A percentile compares a stretch with the other conserved stretches of the same genome.
Conservation (phyloP, 2,329 filamentous ascomycete genomes). For the Talaromyces piceae region DNA sequence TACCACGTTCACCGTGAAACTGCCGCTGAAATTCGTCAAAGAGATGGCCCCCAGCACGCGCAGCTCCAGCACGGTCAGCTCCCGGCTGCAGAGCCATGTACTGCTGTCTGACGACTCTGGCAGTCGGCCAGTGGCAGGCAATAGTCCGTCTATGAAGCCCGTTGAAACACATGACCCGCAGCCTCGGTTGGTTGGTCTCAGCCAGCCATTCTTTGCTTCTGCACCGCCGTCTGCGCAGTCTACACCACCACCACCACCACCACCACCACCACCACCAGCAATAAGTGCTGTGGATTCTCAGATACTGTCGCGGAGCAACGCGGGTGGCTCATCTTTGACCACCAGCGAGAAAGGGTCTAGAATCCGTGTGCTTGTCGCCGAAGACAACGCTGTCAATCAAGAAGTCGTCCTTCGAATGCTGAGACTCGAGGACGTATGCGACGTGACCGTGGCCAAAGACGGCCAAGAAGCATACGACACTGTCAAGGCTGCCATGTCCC, state of each 20-base stretch:
- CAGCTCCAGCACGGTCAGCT: slow-evolving; percentile 21
- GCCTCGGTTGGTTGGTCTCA: slow-evolving; percentile 73
- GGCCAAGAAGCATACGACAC: slow-evolving; percentile 81
- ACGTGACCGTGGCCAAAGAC: slow-evolving; percentile 81
- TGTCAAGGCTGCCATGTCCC: slow-evolving; percentile 74
- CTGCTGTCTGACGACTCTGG: slow-evolving; percentile 20
- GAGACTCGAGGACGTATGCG: slow-evolving; percentile 45
- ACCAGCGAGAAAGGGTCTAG: slow-evolving; percentile 58
- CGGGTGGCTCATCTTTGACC: background rate
- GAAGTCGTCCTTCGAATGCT: slow-evolving; percentile 58
- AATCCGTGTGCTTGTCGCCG: slow-evolving; percentile 77
- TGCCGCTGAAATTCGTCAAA: slow-evolving; percentile 70
- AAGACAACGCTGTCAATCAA: slow-evolving; percentile 62
- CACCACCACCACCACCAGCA: background rate
- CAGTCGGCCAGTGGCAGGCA: slow-evolving; percentile 15
- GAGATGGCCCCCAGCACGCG: slow-evolving; percentile 48
- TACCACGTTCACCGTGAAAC: slow-evolving; percentile 73
- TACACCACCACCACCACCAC: slow-evolving; percentile 1
- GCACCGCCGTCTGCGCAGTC: slow-evolving; percentile 7
- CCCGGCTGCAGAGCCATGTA: slow-evolving; percentile 22
- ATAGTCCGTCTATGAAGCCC: slow-evolving; percentile 26
- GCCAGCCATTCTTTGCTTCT: slow-evolving; percentile 68
- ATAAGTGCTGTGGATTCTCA: slow-evolving; percentile 1
- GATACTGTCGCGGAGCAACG: slow-evolving; percentile 43
- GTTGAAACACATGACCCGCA: slow-evolving; percentile 54